Conservation (phyloP, 2,329 filamentous ascomycete genomes). For the Fusarium sp. region DNA sequence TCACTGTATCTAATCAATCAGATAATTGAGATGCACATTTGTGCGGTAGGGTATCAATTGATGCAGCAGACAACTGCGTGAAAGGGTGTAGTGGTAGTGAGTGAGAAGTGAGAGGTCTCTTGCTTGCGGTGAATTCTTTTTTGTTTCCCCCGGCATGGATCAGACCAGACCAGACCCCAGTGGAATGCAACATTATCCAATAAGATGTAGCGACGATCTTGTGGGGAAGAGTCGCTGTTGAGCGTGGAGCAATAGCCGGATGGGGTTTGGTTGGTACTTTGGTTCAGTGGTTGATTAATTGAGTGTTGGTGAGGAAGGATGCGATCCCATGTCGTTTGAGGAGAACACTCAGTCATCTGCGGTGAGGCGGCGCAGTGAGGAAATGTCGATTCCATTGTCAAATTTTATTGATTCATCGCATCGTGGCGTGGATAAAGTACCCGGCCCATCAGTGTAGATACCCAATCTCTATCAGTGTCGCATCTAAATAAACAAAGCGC, state of each 20-base stretch:
- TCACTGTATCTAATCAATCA: conserved; percentile 12
- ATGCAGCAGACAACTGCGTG: neutral
- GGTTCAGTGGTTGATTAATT: conserved; percentile 9
- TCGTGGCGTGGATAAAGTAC: conserved; percentile 7
- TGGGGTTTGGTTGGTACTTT: conserved; percentile 37
- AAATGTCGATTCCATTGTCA: neutral
- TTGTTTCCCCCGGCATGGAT: neutral
- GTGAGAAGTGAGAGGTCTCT: conserved; percentile 4
- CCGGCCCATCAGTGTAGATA: neutral
- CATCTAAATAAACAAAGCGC: conserved; percentile 47
- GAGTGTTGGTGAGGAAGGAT: conserved; percentile 4
- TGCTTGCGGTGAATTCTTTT: conserved; percentile 36
- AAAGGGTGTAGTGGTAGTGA: conserved; percentile 6
- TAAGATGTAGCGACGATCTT: conserved; percentile 13
- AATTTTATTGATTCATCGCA: conserved; percentile 3
- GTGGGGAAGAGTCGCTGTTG: conserved; percentile 32
- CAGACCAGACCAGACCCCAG: conserved; percentile 17
- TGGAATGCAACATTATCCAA: conserved; percentile 22
- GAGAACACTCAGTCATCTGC: neutral
- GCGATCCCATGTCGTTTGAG: neutral
- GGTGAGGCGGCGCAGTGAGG: conserved; percentile 11
- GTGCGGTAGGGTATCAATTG: conserved; percentile 14
- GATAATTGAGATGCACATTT: neutral
- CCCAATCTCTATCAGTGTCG: neutral
- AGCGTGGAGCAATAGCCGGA: conserved; percentile 35